A percentile compares a stretch with the other conserved stretches of the same genome.
These are phyloP conservation scores for Eragrostis curvula DNA, from an alignment of 176 grass and related monocot genomes.

Conservation along the genomic window DNA sequence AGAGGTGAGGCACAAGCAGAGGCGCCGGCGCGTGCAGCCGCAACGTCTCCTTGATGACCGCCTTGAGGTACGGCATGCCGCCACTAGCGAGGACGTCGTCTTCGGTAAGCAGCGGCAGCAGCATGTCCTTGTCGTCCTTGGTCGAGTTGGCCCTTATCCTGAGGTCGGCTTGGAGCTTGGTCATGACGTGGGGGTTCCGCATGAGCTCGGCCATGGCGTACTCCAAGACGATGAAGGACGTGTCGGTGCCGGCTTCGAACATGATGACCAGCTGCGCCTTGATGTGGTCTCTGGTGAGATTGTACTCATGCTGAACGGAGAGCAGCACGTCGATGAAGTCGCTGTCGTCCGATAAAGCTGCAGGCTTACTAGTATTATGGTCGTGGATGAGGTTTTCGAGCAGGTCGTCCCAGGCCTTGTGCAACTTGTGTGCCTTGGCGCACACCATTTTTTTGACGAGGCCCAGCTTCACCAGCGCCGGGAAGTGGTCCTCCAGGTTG, in stretches of 20 bases:
- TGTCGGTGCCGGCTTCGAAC: conserved; percentile 46
- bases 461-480: neutral
- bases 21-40: conserved; percentile 36
- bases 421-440: conserved; percentile 14
- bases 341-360: neutral
- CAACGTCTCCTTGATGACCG: conserved; percentile 51
- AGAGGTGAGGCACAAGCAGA: conserved; percentile 37
- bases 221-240: conserved; percentile 39
- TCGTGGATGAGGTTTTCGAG: conserved; percentile 43
- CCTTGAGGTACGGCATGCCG: conserved; percentile 26
- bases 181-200: conserved; percentile 30
- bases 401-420: conserved; percentile 37
- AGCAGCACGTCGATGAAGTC: conserved; percentile 17
- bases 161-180: conserved; percentile 53
- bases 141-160: too few species aligned
- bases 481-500: conserved; percentile 53
- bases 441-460: conserved; percentile 22
- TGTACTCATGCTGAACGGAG: neutral
- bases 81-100: neutral
- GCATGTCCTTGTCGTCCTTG: too few species aligned
- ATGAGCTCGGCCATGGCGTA: conserved; percentile 48
- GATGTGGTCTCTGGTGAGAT: neutral
- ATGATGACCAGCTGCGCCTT: conserved; percentile 34
- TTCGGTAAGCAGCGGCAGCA: too few species aligned
- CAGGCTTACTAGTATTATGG: neutral